These are phyloP conservation scores for Gastroboletus turbinatus DNA, from an alignment of 1,284 basidiomycete genomes.

Conservation along the genomic window DNA sequence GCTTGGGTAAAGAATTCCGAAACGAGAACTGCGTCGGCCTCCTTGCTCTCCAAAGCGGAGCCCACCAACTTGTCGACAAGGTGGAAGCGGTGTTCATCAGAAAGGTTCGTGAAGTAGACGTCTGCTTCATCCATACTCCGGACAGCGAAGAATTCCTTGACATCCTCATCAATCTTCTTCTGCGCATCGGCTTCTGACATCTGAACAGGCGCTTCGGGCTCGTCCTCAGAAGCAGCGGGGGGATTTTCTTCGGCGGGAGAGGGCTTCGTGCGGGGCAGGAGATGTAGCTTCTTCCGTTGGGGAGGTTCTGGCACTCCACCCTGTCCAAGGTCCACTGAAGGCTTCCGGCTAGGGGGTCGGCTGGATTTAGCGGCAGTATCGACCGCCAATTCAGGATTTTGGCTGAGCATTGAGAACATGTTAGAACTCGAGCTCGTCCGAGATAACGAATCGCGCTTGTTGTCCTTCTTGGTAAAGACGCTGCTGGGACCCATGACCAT, in stretches of 20 bases:
- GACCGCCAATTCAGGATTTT: constrained; percentile 50
- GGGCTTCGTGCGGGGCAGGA: constrained; percentile 49
- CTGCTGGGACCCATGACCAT: constrained; percentile 79
- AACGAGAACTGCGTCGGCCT: constrained; percentile 80
- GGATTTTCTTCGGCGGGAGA: constrained; percentile 44
- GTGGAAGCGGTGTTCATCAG: constrained; percentile 57
- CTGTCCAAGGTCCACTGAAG: constrained; percentile 43
- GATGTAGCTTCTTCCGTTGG: constrained; percentile 71
- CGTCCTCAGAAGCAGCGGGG: constrained; percentile 53
- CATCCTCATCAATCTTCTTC: constrained; percentile 80
- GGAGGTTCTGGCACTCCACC: constrained; percentile 38
- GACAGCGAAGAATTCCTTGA: constrained; percentile 74
- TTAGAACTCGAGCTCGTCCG: constrained; percentile 79
- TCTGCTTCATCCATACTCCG: constrained; percentile 86
- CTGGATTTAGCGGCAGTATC: constrained; percentile 51
- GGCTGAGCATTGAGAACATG: constrained; percentile 84
- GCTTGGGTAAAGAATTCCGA: constrained; percentile 64
- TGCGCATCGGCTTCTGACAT: constrained; percentile 74
- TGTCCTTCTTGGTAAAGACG: constrained; percentile 74
- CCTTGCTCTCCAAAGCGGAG: constrained; percentile 79
- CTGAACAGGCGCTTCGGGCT: constrained; percentile 45
- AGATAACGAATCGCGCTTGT: constrained; percentile 71
- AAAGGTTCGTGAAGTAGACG: constrained; percentile 75
- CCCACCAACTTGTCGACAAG: constrained; percentile 77
- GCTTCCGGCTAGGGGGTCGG: constrained; percentile 49